Percentiles rank a stretch among this genome's conserved stretches.
phyloP scores from a whole-genome alignment of 2,329 filamentous ascomycete genomes.

The Emydomyces testavorans region DNA sequence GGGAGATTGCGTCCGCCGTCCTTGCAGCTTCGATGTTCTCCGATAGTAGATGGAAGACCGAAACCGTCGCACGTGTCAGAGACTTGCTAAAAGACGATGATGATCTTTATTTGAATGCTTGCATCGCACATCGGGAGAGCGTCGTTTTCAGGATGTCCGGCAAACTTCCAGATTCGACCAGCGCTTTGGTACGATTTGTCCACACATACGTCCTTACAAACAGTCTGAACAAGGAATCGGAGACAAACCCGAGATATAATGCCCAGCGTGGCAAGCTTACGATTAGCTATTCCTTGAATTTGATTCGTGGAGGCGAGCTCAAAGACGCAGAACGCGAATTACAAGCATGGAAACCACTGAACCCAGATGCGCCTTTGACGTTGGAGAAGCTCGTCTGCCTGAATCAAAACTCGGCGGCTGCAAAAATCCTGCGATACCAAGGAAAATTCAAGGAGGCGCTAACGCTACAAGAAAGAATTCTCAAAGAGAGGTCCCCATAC shows the following conservation, averaged over 20 bases:
- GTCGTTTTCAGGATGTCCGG: background rate
- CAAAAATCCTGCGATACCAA: slow-evolving; percentile 12
- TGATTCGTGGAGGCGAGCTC: slow-evolving; percentile 14
- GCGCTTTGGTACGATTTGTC: background rate
- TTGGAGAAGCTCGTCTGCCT: slow-evolving; percentile 8
- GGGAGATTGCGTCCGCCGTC: background rate
- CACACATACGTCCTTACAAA: too few species aligned
- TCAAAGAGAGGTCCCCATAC: background rate
- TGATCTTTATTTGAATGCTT: slow-evolving; percentile 8
- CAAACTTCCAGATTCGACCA: background rate
- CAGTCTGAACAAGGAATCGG: background rate
- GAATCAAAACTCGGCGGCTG: slow-evolving; percentile 8
- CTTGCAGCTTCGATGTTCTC: slow-evolving; percentile 5
- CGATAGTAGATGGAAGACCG: background rate
- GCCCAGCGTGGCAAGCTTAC: slow-evolving; percentile 14
- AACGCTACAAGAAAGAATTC: slow-evolving; percentile 1
- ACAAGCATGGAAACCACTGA: slow-evolving; percentile 7
- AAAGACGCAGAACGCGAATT: slow-evolving; percentile 14
- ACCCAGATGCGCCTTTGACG: background rate
- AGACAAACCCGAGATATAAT: slow-evolving; percentile 11
- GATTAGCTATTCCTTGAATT: slow-evolving; percentile 13
- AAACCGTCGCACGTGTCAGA: background rate
- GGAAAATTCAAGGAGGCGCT: slow-evolving; percentile 1
- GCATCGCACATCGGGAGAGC: slow-evolving; percentile 1
- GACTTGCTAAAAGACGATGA: background rate